Evolutionary conservation across 495 filamentous ascomycete species (phyloP), one percentile per base, ranked within the genome.

Genomic region (Trichoderma orchidacearum): DNA sequence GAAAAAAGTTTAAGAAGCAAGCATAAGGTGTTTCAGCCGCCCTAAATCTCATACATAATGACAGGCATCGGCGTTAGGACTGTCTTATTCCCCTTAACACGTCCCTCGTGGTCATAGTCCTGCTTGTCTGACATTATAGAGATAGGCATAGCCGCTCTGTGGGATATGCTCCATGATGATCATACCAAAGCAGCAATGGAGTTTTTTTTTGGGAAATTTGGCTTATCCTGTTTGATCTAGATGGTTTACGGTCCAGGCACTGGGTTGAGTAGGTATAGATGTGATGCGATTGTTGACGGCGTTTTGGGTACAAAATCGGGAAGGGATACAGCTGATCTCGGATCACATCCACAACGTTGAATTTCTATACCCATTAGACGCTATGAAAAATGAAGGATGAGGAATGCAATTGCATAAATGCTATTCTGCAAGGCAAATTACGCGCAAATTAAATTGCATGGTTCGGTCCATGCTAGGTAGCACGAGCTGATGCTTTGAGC

Each of bases 1-100:
- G 60, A 57, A 59, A 63, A 31, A 80, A 75, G 63, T 77, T 70
- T 25, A 30, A 30, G 18, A 53, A 53, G 13, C 41, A 48, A 13
- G 41, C 41, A 0, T 48, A 27, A 27, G n/a, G n/a, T n/a, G n/a
- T n/a, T n/a, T n/a, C n/a, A n/a, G n/a, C n/a, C n/a, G n/a, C n/a
- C n/a, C n/a, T n/a, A n/a, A 11, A 48, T 27, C 12, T 48, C 15
- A 41, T 17, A 35, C 21, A 27, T 28, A 12, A 13, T 27, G 2
- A 48, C 21, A n/a, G 41, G 41, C 23, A 18, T 12, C 17, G 36
- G 15, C 36, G 5, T 12, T 4, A 18, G 11, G 11, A 21, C 17
- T 23, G 5, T 45, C n/a, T 13, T 4, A 45, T 18, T 5, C n/a
- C n/a, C n/a, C n/a, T n/a, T n/a, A n/a, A n/a, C n/a, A n/a, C n/a